Conservation (phyloP, 2,329 filamentous ascomycete genomes). For the Pezicula rhizophila region DNA sequence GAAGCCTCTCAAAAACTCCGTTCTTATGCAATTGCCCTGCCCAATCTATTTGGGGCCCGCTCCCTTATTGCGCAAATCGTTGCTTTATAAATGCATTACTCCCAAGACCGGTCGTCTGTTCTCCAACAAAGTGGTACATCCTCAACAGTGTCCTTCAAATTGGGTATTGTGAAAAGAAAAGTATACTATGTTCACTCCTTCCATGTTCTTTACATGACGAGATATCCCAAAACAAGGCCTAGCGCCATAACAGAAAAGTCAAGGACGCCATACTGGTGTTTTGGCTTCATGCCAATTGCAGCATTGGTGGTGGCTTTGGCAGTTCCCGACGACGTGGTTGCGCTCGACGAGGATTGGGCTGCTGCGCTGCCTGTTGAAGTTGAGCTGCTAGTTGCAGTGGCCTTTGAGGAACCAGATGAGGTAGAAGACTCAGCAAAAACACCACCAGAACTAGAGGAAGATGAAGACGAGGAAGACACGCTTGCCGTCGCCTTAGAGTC, state of each 20-base stretch:
- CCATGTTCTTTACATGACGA: constrained; percentile 24
- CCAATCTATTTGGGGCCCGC: no score
- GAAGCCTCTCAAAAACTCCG: no score
- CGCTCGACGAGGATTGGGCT: constrained; percentile 6
- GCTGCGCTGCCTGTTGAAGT: background rate
- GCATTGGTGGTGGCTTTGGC: constrained; percentile 9
- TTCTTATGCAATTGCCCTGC: no score
- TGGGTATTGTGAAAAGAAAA: no score
- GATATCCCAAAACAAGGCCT: constrained; percentile 25
- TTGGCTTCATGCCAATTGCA: constrained; percentile 28
- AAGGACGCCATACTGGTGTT: constrained; percentile 20
- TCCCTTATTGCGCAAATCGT: no score
- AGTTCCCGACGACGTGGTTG: constrained; percentile 2
- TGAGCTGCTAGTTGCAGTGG: constrained; percentile 3
- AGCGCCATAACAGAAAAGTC: constrained; percentile 23
- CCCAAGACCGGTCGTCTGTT: no score
- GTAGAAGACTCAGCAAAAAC: constrained; percentile 4
- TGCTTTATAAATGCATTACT: no score
- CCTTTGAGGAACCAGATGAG: constrained; percentile 1
- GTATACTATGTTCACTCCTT: no score
- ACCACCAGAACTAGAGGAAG: constrained; percentile 3
- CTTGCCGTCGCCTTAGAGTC: constrained; percentile 2
- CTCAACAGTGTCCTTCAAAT: no score
- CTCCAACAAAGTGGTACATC: no score
- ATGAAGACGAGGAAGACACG: background rate